phyloP scores from a whole-genome alignment of 2,329 filamentous ascomycete species.

The Rutstroemia sydowiana region DNA sequence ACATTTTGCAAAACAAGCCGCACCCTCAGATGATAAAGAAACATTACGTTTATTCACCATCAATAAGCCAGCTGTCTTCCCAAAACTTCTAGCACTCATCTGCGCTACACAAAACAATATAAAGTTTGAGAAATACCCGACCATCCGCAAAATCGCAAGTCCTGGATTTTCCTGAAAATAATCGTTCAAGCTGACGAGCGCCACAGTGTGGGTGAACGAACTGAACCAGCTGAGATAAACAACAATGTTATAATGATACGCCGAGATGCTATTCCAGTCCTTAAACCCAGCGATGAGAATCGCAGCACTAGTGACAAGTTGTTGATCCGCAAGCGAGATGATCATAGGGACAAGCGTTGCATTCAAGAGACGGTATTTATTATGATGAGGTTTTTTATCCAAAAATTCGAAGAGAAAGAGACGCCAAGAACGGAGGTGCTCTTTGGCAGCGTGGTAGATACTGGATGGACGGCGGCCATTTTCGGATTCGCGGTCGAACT shows the following conservation, averaged over 20 bases:
- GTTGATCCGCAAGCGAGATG: slow-evolving; percentile 3
- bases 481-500: not conserved
- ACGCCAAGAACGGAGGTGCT: not conserved
- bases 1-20: not conserved
- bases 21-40: not conserved
- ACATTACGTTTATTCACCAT: not conserved
- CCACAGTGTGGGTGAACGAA: slow-evolving; percentile 1
- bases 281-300: not conserved
- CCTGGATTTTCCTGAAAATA: not conserved
- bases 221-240: slow-evolving; percentile 2
- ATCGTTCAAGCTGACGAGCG: not conserved
- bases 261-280: not conserved
- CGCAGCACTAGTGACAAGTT: not conserved
- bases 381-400: not conserved
- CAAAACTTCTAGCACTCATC: not conserved
- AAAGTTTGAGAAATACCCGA: slow-evolving; percentile 1
- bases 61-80: not conserved
- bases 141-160: not conserved
- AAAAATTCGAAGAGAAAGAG: not conserved
- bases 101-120: not conserved
- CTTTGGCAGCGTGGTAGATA: not conserved
- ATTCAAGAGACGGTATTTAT: not conserved
- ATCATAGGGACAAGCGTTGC: not conserved
- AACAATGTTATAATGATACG: slow-evolving; percentile 5
- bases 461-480: not conserved